Conservation (phyloP, 306 rosid genomes). For the Castanea mollissima region DNA sequence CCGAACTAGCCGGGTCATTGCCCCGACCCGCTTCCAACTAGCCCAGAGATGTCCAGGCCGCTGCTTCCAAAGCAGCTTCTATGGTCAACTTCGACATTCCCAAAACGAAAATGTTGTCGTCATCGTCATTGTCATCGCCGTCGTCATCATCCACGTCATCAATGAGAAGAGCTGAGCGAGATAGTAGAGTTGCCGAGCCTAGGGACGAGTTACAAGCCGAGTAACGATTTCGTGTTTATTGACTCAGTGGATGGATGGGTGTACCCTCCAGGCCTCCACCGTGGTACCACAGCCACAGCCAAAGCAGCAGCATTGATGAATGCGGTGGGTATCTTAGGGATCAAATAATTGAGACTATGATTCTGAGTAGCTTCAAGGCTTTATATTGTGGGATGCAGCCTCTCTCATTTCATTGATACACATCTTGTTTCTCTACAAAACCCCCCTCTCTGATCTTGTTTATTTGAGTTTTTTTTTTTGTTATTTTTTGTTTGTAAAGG, state of each 20-base stretch:
- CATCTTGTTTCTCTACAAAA: too few relatives aligned
- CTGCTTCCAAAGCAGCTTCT: constrained; percentile 81
- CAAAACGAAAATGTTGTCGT: background rate
- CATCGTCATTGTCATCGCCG: background rate
- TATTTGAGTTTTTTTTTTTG: too few relatives aligned
- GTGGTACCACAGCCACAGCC: constrained; percentile 24
- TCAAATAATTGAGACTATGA: constrained; percentile 40
- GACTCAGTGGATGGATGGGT: constrained; percentile 54
- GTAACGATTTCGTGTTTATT: constrained; percentile 41
- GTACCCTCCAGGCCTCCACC: constrained; percentile 28
- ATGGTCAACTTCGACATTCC: constrained; percentile 39
- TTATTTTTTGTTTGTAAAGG: too few relatives aligned
- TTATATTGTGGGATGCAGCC: constrained; percentile 38
- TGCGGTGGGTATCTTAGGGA: constrained; percentile 32
- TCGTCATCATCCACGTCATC: constrained; percentile 9
- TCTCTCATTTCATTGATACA: too few relatives aligned
- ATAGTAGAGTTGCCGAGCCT: constrained; percentile 66
- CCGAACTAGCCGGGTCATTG: constrained; percentile 53
- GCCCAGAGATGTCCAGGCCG: constrained; percentile 83
- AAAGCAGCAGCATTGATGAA: constrained; percentile 28
- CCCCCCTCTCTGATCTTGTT: too few relatives aligned
- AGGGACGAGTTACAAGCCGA: constrained; percentile 42
- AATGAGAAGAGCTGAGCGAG: constrained; percentile 58
- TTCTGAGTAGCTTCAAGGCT: constrained; percentile 33
- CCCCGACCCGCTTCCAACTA: constrained; percentile 80